These are phyloP conservation scores for Cladosporium oxysporum DNA, from an alignment of 2,329 filamentous ascomycete species.

Conservation along the genomic window DNA sequence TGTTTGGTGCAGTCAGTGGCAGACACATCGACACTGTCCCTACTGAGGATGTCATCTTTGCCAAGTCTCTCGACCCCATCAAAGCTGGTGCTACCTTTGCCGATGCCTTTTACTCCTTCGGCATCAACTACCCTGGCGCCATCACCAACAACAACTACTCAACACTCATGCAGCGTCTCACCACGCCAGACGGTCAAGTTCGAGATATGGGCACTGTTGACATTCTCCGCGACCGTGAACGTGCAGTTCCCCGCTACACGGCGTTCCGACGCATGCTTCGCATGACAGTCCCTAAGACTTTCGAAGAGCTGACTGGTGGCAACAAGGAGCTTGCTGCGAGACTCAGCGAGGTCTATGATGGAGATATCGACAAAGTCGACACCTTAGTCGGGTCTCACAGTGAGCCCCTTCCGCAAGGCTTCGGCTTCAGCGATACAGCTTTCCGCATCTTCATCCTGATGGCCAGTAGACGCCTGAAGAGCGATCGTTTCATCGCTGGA, in stretches of 20 bases:
- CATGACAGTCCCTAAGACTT: constrained; percentile 40
- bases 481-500: constrained; percentile 48
- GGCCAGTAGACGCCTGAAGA: constrained; percentile 47
- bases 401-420: constrained; percentile 48
- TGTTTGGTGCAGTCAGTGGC: constrained; percentile 37
- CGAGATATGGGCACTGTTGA: constrained; percentile 51
- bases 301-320: constrained; percentile 45
- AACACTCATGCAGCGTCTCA: constrained; percentile 44
- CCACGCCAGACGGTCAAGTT: constrained; percentile 44
- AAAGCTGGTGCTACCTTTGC: constrained; percentile 36
- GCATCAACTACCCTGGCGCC: constrained; percentile 51
- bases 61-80: constrained; percentile 38
- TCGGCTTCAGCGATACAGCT: constrained; percentile 52
- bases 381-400: constrained; percentile 45
- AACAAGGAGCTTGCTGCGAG: constrained; percentile 41
- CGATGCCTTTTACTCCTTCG: constrained; percentile 50
- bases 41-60: constrained; percentile 39
- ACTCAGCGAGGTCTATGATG: constrained; percentile 43
- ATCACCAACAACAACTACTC: constrained; percentile 47
- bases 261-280: constrained; percentile 49
- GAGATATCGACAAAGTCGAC: constrained; percentile 48
- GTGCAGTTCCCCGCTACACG: constrained; percentile 50
- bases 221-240: constrained; percentile 50
- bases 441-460: constrained; percentile 51
- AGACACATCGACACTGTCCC: constrained; percentile 36